phyloP scores from a whole-genome alignment of 1,139 yeast genomes.

The Hemisphaericaspora lyxosophila region DNA sequence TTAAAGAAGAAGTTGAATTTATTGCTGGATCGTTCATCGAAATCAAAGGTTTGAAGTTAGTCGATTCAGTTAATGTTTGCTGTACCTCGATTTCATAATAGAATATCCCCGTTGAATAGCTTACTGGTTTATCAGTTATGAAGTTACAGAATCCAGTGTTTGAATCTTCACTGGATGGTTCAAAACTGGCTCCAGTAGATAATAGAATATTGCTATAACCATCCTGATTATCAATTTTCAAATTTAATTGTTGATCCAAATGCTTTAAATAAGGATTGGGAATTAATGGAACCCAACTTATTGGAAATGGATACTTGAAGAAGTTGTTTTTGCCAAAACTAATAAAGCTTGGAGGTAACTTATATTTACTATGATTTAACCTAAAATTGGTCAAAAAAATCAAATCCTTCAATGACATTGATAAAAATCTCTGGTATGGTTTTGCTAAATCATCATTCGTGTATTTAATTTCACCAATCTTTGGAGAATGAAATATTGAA shows the following conservation, averaged over 20 bases:
- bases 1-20: constrained; percentile 34
- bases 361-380: constrained; percentile 20
- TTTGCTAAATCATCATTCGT: constrained; percentile 16
- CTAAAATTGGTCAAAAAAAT: constrained; percentile 23
- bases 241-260: constrained; percentile 23
- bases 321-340: constrained; percentile 21
- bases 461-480: constrained; percentile 26
- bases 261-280: constrained; percentile 23
- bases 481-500: constrained; percentile 17
- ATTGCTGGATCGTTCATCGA: constrained; percentile 35
- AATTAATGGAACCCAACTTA: constrained; percentile 42
- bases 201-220: constrained; percentile 35
- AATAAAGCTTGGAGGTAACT: constrained; percentile 28
- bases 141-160: constrained; percentile 30
- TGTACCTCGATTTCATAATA: constrained; percentile 40
- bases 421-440: constrained; percentile 23
- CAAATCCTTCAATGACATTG: constrained; percentile 28
- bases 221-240: constrained; percentile 23
- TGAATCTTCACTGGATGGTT: constrained; percentile 7
- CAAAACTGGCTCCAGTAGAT: constrained; percentile 12
- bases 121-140: constrained; percentile 34
- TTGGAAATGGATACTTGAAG: constrained; percentile 38
- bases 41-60: constrained; percentile 34
- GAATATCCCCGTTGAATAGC: constrained; percentile 33
- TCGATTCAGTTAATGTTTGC: constrained; percentile 31